phyloP scores from a whole-genome alignment of 306 rosid genomes.

The Lotus japonicus region DNA sequence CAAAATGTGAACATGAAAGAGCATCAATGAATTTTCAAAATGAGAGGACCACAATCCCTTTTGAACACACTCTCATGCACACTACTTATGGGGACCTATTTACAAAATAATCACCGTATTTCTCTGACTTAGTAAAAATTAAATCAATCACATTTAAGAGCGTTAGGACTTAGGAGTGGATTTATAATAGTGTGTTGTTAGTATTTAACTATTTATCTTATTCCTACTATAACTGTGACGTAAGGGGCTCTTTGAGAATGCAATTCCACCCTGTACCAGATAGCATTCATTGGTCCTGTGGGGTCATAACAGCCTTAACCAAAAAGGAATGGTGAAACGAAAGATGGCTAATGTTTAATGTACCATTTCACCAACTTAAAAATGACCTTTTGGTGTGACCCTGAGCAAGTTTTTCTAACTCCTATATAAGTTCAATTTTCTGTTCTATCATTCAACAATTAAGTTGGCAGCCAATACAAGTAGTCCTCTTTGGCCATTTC shows the following conservation, averaged over 20 bases:
- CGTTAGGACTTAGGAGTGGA: too few species aligned
- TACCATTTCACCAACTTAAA: constrained; percentile 13
- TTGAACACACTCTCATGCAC: too few species aligned
- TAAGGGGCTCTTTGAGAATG: constrained; percentile 12
- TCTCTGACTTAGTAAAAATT: too few species aligned
- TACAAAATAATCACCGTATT: too few species aligned
- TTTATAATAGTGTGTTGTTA: too few species aligned
- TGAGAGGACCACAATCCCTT: too few species aligned
- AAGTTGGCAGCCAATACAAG: neutral
- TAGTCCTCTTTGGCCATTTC: neutral
- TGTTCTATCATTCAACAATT: neutral
- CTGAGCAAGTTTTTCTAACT: constrained; percentile 14
- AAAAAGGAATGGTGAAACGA: constrained; percentile 6
- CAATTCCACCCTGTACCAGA: constrained; percentile 20
- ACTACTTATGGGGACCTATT: too few species aligned
- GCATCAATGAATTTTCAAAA: too few species aligned
- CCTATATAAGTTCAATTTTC: constrained; percentile 36
- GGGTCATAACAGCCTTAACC: constrained; percentile 29
- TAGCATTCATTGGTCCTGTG: constrained; percentile 22
- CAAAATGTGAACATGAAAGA: too few species aligned
- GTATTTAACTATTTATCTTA: neutral
- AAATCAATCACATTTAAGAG: too few species aligned
- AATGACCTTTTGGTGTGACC: neutral
- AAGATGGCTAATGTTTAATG: constrained; percentile 18
- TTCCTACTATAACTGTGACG: neutral